Evolutionary conservation across 371 early-diverging fungal genomes (phyloP), one percentile per base, ranked within the genome.

Genomic region (Mucor circinelloides): DNA sequence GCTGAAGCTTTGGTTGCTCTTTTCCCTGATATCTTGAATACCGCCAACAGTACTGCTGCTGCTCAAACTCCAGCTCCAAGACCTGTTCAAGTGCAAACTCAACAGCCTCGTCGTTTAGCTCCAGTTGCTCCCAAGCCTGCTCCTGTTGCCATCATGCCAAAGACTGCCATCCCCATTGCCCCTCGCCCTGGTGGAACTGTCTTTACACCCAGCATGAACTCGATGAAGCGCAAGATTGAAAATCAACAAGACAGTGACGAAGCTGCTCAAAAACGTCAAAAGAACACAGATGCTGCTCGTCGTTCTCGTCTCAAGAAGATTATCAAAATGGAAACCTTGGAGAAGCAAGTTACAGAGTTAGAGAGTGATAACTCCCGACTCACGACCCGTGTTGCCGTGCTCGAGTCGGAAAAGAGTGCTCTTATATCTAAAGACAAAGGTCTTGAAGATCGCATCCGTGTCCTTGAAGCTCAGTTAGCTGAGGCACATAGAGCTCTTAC

Each of bases 221-320:
- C 60, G 3, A 27, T 38, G 25, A 68, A 68, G 27, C 63, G 68
- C 21, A 68, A 68, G 30, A 9, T 61, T 2, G 62, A 58, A 21
- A 31, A 27, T 13, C 34, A 25, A 46, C 9, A 58, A 13, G 63
- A 87, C 63, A 76, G 68, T 64, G 89, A 91, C 38, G 91, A 90
- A 71, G 78, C 90, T 50, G 82, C 88, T 27, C 84, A 87, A 48
- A 93, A 93, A 79, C 90, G 94, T 52, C 88, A 88, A 69, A 93
- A 92, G 85, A 96, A 96, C 82, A 96, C 95, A 7, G 95, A 96
- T 74, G 97, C 97, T 7, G 97, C 97, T 34, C 91, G 97, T 56
- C 94, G 97, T 66, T 94, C 94, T 21, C 92, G 97, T 52, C 83
- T 90, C 56, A 92, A 94, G 77, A 97, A 95, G 87, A 81, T 92